These are phyloP conservation scores for Yamadazyma epiphylla DNA, from an alignment of 1,139 yeast genomes.

Conservation along the genomic window DNA sequence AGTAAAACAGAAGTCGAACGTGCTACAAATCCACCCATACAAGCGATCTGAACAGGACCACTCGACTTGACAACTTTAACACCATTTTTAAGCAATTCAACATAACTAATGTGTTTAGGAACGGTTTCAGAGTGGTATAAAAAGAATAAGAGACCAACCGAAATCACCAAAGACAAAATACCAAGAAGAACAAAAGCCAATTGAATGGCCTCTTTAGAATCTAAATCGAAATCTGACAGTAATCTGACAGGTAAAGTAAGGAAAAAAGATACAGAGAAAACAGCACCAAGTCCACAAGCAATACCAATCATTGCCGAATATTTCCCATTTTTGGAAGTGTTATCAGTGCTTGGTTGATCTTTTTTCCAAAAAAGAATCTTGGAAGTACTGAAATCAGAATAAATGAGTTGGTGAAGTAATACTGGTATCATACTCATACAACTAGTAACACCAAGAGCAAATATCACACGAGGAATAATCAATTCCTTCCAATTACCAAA, in stretches of 20 bases:
- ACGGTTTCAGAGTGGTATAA: slow-evolving; percentile 33
- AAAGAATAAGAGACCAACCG: slow-evolving; percentile 33
- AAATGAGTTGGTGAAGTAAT: slow-evolving; percentile 51
- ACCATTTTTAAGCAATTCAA: slow-evolving; percentile 43
- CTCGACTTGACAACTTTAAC: slow-evolving; percentile 28
- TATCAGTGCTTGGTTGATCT: slow-evolving; percentile 4
- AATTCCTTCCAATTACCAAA: slow-evolving; percentile 25
- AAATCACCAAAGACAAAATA: slow-evolving; percentile 25
- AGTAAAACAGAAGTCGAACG: slow-evolving; percentile 61
- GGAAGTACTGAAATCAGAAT: slow-evolving; percentile 37
- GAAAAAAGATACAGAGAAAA: slow-evolving; percentile 49
- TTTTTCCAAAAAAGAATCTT: slow-evolving; percentile 21
- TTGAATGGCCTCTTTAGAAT: slow-evolving; percentile 39
- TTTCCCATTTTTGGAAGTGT: slow-evolving; percentile 43
- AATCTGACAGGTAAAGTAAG: slow-evolving; percentile 46
- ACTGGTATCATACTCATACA: slow-evolving; percentile 49
- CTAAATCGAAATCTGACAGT: slow-evolving; percentile 20
- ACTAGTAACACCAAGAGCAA: slow-evolving; percentile 57
- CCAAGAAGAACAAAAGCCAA: slow-evolving; percentile 50
- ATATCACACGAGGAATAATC: slow-evolving; percentile 47
- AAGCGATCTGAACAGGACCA: slow-evolving; percentile 46
- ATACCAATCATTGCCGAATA: slow-evolving; percentile 61
- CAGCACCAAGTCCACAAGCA: slow-evolving; percentile 66
- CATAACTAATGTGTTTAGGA: slow-evolving; percentile 14
- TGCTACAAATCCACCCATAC: slow-evolving; percentile 60